Evolutionary conservation across 2,329 filamentous ascomycete species (phyloP).

Genomic region (Leptographium procerum): DNA sequence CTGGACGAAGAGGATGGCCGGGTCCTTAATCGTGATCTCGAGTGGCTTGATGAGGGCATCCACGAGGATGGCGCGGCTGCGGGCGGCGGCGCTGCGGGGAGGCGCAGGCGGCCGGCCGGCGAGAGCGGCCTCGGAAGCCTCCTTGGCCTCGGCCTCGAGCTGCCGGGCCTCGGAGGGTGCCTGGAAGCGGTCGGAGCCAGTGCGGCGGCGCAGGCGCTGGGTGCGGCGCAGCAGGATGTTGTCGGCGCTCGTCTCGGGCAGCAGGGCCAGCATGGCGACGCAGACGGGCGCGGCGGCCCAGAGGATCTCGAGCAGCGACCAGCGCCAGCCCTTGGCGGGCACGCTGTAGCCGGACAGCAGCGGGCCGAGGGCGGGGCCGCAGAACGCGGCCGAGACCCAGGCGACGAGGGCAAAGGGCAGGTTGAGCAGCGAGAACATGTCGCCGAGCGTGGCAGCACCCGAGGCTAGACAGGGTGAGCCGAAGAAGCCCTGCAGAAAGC

Average conservation of each 20-base stretch:
- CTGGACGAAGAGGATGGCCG: constrained; percentile 50
- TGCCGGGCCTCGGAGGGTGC: constrained; percentile 49
- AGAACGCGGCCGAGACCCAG: constrained; percentile 41
- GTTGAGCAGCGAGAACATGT: constrained; percentile 45
- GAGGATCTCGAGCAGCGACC: constrained; percentile 22
- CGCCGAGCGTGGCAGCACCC: constrained; percentile 50
- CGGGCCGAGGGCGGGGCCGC: constrained; percentile 49
- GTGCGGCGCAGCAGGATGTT: constrained; percentile 45
- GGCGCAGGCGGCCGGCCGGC: neutral
- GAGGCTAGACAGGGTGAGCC: constrained; percentile 53
- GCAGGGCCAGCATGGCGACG: constrained; percentile 18
- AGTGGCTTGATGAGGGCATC: constrained; percentile 49
- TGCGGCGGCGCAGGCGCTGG: constrained; percentile 36
- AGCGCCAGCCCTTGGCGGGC: constrained; percentile 22
- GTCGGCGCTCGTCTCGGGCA: constrained; percentile 28
- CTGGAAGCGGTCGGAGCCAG: constrained; percentile 43
- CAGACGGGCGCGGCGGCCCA: constrained; percentile 31
- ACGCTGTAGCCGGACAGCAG: constrained; percentile 23
- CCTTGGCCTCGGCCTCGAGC: neutral
- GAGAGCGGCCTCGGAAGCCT: neutral
- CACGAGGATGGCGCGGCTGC: constrained; percentile 26
- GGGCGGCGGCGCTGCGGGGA: neutral
- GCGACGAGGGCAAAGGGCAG: constrained; percentile 70
- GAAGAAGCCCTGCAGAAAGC: constrained; percentile 57
- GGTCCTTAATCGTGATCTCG: constrained; percentile 44